phyloP scores from a whole-genome alignment of 192 early-diverging fungal species.

The Phycomyces nitens region DNA sequence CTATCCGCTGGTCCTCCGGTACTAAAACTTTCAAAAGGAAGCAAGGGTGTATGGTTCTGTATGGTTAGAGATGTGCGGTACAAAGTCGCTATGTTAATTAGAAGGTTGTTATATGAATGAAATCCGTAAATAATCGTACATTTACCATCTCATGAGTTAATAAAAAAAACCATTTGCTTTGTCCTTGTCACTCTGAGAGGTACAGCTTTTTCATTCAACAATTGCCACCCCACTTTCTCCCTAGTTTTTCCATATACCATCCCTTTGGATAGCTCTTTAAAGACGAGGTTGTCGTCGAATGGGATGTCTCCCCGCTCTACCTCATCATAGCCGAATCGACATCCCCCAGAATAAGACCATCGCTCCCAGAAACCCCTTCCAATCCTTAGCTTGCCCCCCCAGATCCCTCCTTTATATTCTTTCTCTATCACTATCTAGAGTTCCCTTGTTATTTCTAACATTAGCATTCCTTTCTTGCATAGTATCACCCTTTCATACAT shows the following conservation, averaged over 20 bases:
- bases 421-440: no score
- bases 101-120: no score
- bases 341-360: not conserved
- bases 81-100: no score
- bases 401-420: not conserved
- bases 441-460: not conserved
- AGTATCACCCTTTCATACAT: constrained; percentile 2
- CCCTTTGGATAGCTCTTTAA: not conserved
- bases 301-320: constrained; percentile 2
- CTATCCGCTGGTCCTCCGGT: not conserved
- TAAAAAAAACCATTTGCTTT: not conserved
- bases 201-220: not conserved
- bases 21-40: not conserved
- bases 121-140: no score
- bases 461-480: constrained; percentile 3
- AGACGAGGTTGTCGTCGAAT: not conserved
- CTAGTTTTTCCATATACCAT: not conserved
- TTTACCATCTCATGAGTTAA: not conserved
- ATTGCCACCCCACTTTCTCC: not conserved
- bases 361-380: not conserved
- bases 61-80: not conserved
- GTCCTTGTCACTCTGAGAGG: not conserved
- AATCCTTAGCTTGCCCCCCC: not conserved
- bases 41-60: not conserved
- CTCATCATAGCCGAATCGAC: not conserved